Evolutionary conservation across 1,139 yeast species (phyloP).

Genomic region (Candida freyschussii): DNA sequence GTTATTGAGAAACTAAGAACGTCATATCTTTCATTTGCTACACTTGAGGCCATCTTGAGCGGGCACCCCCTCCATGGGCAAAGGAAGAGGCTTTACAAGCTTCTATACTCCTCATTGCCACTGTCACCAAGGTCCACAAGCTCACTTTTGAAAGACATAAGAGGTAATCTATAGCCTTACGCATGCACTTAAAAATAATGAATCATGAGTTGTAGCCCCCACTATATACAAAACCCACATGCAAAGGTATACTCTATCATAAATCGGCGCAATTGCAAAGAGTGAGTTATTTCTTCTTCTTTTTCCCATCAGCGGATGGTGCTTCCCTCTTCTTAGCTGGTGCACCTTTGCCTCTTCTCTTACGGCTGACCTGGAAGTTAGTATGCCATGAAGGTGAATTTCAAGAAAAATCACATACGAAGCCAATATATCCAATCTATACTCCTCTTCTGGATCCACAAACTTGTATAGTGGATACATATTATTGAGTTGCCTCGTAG

Average conservation of each 20-base stretch:
- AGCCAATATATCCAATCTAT: conserved; percentile 59
- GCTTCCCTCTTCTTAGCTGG: conserved; percentile 69
- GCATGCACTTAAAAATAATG: too few relatives aligned
- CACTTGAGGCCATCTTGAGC: conserved; percentile 35
- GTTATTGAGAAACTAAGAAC: conserved; percentile 36
- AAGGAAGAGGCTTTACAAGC: conserved; percentile 40
- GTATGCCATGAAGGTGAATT: conserved; percentile 12
- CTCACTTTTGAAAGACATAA: too few relatives aligned
- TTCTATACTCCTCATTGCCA: conserved; percentile 48
- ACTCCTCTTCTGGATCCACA: conserved; percentile 69
- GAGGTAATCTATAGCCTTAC: too few relatives aligned
- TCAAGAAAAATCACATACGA: too few relatives aligned
- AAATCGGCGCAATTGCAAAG: too few relatives aligned
- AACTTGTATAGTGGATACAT: conserved; percentile 56
- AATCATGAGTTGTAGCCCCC: too few relatives aligned
- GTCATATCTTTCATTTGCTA: conserved; percentile 39
- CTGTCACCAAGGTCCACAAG: too few relatives aligned
- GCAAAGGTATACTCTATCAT: too few relatives aligned
- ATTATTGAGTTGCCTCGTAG: conserved; percentile 53
- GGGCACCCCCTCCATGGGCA: conserved; percentile 46
- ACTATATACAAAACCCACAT: too few relatives aligned
- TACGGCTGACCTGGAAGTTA: too few relatives aligned
- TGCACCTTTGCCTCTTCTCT: conserved; percentile 90
- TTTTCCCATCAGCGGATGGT: conserved; percentile 28
- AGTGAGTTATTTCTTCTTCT: conserved; percentile 41